Conservation (phyloP, 2,329 filamentous ascomycete species). For the Sclerotiophoma versabilis region DNA sequence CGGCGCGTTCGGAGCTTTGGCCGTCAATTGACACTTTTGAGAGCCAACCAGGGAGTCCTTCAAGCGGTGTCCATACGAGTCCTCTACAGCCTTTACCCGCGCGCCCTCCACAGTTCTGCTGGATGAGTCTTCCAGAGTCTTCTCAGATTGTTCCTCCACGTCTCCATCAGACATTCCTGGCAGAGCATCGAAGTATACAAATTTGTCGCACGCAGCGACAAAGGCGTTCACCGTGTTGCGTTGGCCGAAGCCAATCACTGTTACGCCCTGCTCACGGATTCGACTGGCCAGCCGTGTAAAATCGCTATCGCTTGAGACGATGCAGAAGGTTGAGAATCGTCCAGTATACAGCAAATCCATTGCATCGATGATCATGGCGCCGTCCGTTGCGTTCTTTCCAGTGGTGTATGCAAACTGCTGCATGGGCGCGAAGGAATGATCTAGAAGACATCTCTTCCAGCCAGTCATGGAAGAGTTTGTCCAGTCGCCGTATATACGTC, state of each 20-base stretch:
- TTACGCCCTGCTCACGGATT: constrained; percentile 46
- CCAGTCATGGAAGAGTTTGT: constrained; percentile 27
- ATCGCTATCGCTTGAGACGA: constrained; percentile 48
- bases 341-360: constrained; percentile 47
- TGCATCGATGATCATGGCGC: constrained; percentile 47
- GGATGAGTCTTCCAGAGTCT: neutral
- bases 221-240: constrained; percentile 37
- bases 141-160: neutral
- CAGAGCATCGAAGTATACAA: constrained; percentile 30
- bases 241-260: constrained; percentile 46
- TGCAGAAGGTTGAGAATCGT: constrained; percentile 44
- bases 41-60: no score
- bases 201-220: constrained; percentile 39
- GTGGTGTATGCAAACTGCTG: constrained; percentile 43
- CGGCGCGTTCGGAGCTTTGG: neutral
- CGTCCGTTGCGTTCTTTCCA: constrained; percentile 42
- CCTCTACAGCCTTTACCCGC: no score
- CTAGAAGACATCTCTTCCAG: constrained; percentile 28
- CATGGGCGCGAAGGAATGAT: constrained; percentile 35
- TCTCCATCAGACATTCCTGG: neutral
- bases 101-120: no score
- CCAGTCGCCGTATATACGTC: constrained; percentile 44
- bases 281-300: constrained; percentile 46
- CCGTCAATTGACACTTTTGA: neutral
- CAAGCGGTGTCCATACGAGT: no score